Percentiles rank a stretch among this genome's conserved stretches.
Evolutionary conservation across 2,329 filamentous ascomycete genomes (phyloP).

Genomic region (Botrytis squamosa): DNA sequence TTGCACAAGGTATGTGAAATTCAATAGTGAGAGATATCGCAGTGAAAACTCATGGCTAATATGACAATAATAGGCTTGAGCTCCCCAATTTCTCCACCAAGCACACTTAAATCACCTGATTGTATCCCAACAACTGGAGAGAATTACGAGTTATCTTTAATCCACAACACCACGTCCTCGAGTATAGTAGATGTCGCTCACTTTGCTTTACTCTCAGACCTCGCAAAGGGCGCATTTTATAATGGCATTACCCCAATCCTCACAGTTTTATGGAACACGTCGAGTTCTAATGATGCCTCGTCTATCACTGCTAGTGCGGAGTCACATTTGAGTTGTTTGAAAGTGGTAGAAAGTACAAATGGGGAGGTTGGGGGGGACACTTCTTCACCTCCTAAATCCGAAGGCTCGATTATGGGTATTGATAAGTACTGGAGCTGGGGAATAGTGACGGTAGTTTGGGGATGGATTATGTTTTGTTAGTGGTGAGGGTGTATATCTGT

Average conservation of each 20-base stretch:
- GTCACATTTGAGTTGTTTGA: not conserved
- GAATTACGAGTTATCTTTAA: slow-evolving; percentile 1
- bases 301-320: not conserved
- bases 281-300: not conserved
- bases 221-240: not conserved
- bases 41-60: not conserved
- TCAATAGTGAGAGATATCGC: not conserved
- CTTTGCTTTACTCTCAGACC: not conserved
- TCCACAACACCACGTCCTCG: not conserved
- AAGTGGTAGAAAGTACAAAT: not conserved
- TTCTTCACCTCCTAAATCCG: not conserved
- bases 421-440: not conserved
- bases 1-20: not conserved
- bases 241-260: not conserved
- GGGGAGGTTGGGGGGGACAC: not conserved
- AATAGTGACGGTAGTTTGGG: not conserved
- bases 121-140: not conserved
- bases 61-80: not conserved
- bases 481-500: not conserved
- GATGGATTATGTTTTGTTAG: not conserved
- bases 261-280: not conserved
- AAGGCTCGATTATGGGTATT: not conserved
- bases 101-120: not conserved
- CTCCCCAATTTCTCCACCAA: not conserved
- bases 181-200: not conserved